Base-by-base conservation (phyloP, 768 basidiomycete species). In the Tylopilus balloui region DNA sequence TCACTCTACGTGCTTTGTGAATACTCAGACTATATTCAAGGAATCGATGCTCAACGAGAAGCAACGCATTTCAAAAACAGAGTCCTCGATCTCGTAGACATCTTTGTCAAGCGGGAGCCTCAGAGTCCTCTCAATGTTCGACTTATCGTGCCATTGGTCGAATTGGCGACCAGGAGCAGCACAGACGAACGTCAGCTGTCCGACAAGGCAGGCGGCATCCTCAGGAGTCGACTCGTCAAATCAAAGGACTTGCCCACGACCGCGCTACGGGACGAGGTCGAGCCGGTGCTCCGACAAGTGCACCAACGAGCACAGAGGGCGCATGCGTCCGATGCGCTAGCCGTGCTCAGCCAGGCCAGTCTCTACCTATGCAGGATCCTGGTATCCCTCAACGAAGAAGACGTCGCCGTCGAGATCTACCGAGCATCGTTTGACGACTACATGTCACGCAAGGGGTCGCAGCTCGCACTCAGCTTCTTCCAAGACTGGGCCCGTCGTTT, bases 51-150 rank as follows among this genome's bases (percentile, higher is more conserved):
- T 25, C 88, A 93, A 63, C 78, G 88, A 39, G 89, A 95, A 69
- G 92, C 92, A 4, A 87, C 90, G 6, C 88, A 97, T 68, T 97
- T 96, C 81, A 97, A 95, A 66, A 92, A 90, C 66, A 84, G 94
- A 12, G 87, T 96, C 24, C 82, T 99, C 24, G 95, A 98, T 66
- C 79, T 99, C n/a, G 77, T 97, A 50, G 93, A 97, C 46, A 81
- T 78, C 20, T 94, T 84, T 70, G 69, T 87, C 55, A 87, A 81
- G 64, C 84, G 81, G 59, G 86, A 92, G 56, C 78, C 87, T 2
- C 73, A 81, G n/a, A 95, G 79, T 62, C 75, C 84, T 0, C 74
- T 85, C 47, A 69, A 83, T 45, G 59, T 90, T 32, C 80, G 78
- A 32, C 72, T 90, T 41, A 73, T 96, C 54, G 55, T 84, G 3